Evolutionary conservation across 2,329 filamentous ascomycete genomes (phyloP).

Genomic region (Macrophomina pseudophaseolina): DNA sequence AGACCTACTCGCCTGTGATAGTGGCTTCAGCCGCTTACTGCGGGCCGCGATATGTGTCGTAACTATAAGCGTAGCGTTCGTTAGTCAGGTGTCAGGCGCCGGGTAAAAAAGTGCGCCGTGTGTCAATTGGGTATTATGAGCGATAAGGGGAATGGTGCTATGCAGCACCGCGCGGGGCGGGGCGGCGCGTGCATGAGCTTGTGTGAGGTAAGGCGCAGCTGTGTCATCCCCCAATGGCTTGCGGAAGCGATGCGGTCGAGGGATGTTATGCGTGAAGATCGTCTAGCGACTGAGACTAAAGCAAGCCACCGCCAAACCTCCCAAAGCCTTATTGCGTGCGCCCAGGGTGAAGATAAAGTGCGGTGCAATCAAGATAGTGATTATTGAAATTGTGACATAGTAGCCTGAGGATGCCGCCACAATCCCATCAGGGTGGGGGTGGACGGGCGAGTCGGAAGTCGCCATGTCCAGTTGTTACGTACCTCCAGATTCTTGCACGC

Average conservation of each 20-base stretch:
- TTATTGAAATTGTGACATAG: background rate
- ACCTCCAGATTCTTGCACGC: slow-evolving; percentile 97
- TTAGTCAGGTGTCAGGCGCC: background rate
- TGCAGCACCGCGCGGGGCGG: slow-evolving; percentile 12
- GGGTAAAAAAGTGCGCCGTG: background rate
- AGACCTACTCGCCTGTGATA: slow-evolving; percentile 5
- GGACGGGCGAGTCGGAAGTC: background rate
- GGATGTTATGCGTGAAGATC: slow-evolving; percentile 22
- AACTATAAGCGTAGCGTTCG: slow-evolving; percentile 7
- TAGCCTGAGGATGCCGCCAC: background rate
- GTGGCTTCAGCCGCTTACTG: slow-evolving; percentile 23
- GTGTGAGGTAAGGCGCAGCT: slow-evolving; percentile 11
- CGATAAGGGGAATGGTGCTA: slow-evolving; percentile 9
- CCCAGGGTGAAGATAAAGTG: slow-evolving; percentile 5
- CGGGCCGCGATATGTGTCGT: slow-evolving; percentile 27
- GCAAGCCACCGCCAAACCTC: slow-evolving; percentile 17
- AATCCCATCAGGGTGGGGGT: background rate
- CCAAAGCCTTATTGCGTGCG: slow-evolving; percentile 6
- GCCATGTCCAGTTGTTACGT: slow-evolving; percentile 40
- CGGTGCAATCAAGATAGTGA: slow-evolving; percentile 2
- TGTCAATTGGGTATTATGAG: slow-evolving; percentile 2
- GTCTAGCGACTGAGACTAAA: slow-evolving; percentile 21
- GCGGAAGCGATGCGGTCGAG: slow-evolving; percentile 18
- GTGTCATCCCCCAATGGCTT: slow-evolving; percentile 7
- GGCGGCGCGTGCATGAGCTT: slow-evolving; percentile 17